phyloP scores from a whole-genome alignment of 1,284 basidiomycete genomes.

The Rhizopogon hawkerae region DNA sequence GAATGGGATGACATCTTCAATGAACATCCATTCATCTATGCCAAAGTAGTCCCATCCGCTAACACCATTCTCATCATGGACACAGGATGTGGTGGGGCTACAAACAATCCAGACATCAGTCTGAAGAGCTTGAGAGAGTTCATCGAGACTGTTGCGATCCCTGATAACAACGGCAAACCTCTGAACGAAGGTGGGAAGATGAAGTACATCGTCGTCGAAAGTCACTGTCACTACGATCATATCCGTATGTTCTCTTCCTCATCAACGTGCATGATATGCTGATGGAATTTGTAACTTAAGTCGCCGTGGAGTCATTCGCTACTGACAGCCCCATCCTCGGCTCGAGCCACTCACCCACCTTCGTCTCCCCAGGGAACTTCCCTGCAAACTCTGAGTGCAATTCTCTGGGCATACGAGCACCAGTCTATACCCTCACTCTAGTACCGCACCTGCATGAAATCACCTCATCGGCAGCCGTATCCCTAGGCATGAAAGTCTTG shows the following conservation, averaged over 20 bases:
- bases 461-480: slow-evolving; percentile 11
- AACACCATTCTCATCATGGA: slow-evolving; percentile 42
- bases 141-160: slow-evolving; percentile 38
- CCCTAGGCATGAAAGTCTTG: slow-evolving; percentile 34
- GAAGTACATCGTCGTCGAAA: slow-evolving; percentile 40
- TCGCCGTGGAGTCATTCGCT: slow-evolving; percentile 43
- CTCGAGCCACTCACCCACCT: slow-evolving; percentile 37
- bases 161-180: slow-evolving; percentile 34
- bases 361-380: slow-evolving; percentile 33
- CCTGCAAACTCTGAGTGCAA: slow-evolving; percentile 40
- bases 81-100: slow-evolving; percentile 45
- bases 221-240: slow-evolving; percentile 52
- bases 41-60: slow-evolving; percentile 33
- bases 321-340: slow-evolving; percentile 38
- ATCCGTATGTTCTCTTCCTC: slow-evolving; percentile 33
- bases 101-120: slow-evolving; percentile 31
- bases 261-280: not conserved
- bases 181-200: slow-evolving; percentile 35
- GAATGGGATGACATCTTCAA: slow-evolving; percentile 44
- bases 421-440: slow-evolving; percentile 36
- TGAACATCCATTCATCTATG: slow-evolving; percentile 49
- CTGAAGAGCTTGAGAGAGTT: slow-evolving; percentile 40
- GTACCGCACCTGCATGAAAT: slow-evolving; percentile 33
- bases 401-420: slow-evolving; percentile 31
- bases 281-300: slow-evolving; percentile 19